Percentiles rank a stretch among this genome's conserved stretches.
phyloP scores from a whole-genome alignment of 495 filamentous ascomycete genomes.

The Penicillium arizonense region DNA sequence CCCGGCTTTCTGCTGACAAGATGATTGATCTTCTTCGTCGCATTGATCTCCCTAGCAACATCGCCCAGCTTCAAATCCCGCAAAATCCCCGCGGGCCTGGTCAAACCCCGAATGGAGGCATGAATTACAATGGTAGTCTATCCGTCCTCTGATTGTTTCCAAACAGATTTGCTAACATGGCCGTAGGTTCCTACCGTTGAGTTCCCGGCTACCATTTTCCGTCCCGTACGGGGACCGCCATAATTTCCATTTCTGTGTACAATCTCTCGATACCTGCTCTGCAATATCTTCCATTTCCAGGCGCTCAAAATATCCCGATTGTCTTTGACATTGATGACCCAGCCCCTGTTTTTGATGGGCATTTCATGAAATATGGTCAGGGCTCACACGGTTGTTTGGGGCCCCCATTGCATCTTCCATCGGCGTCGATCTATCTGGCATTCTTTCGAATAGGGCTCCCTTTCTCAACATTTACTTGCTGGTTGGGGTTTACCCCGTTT shows the following conservation, averaged over 20 bases:
- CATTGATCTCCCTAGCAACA: conserved; percentile 60
- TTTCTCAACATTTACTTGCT: conserved; percentile 7
- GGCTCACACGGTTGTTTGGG: conserved; percentile 3
- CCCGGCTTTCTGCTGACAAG: conserved; percentile 64
- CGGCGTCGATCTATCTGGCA: conserved; percentile 22
- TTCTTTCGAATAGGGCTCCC: conserved; percentile 5
- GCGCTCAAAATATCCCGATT: conserved; percentile 17
- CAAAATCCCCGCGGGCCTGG: conserved; percentile 32
- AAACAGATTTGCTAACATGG: background rate
- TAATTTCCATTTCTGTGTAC: conserved; percentile 9
- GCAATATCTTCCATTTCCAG: conserved; percentile 8
- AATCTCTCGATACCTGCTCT: conserved; percentile 6
- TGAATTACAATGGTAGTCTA: conserved; percentile 36
- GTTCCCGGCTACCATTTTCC: background rate
- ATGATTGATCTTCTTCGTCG: conserved; percentile 72
- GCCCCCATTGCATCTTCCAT: conserved; percentile 21
- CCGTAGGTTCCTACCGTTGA: conserved; percentile 35
- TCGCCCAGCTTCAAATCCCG: conserved; percentile 44
- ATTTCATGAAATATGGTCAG: conserved; percentile 8
- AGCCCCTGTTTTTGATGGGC: background rate
- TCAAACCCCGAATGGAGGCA: conserved; percentile 17
- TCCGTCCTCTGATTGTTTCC: background rate
- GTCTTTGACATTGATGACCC: conserved; percentile 20
- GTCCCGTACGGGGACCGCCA: background rate
- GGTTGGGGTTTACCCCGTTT: conserved; percentile 1